Conservation (phyloP, 73 alveolate genomes). For the Diophrys appendiculata region DNA sequence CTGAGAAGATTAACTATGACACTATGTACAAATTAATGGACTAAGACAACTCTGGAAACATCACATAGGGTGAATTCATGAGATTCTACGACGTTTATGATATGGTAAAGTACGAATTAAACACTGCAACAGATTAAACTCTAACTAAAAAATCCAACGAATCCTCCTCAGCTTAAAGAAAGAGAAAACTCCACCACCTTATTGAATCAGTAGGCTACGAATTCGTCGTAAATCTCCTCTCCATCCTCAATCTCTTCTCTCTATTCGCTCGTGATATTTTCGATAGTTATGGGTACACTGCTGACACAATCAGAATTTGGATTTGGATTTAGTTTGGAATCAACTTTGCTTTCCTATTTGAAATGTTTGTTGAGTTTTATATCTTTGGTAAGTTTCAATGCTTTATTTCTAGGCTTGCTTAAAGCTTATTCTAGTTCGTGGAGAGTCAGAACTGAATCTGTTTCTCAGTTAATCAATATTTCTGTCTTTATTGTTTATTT, state of each 20-base stretch:
- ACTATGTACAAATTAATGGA: background rate
- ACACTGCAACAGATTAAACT: background rate
- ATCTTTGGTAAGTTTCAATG: background rate
- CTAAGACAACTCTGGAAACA: constrained; percentile 5
- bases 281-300: background rate
- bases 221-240: constrained; percentile 4
- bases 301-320: constrained; percentile 9
- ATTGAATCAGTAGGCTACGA: constrained; percentile 1
- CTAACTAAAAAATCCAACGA: background rate
- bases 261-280: constrained; percentile 6
- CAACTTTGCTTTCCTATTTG: background rate
- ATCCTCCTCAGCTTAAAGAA: background rate
- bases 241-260: background rate
- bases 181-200: background rate
- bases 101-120: constrained; percentile 8
- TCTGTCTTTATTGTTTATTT: background rate
- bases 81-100: constrained; percentile 45
- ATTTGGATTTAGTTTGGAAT: constrained; percentile 6
- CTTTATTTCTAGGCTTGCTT: background rate
- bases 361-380: constrained; percentile 6
- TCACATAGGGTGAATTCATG: constrained; percentile 25
- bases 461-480: background rate
- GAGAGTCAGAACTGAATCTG: constrained; percentile 6
- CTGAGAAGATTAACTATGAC: background rate
- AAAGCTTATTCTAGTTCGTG: background rate